Evolutionary conservation across 2,329 filamentous ascomycete species (phyloP).

Genomic region (Lachnellula occidentalis): DNA sequence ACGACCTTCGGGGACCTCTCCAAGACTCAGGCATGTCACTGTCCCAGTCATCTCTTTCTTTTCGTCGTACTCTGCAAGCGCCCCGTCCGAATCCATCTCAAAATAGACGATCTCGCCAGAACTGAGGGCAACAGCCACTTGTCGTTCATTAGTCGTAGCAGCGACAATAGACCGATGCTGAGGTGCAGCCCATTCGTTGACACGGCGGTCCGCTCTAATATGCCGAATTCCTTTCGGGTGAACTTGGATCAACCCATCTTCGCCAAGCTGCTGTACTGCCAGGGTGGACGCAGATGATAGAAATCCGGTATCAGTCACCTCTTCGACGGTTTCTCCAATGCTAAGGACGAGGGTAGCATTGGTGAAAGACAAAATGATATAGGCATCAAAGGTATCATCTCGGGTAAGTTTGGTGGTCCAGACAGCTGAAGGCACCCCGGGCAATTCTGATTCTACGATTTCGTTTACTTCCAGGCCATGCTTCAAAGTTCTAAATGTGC

Average conservation of each 20-base stretch:
- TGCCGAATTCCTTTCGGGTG: conserved; percentile 95
- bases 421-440: conserved; percentile 81
- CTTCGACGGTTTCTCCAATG: conserved; percentile 94
- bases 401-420: conserved; percentile 90
- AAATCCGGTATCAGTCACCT: conserved; percentile 91
- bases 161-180: conserved; percentile 94
- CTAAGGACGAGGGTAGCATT: conserved; percentile 88
- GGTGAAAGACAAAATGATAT: conserved; percentile 90
- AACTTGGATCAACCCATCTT: conserved; percentile 88
- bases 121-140: conserved; percentile 89
- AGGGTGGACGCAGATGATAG: conserved; percentile 82
- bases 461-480: conserved; percentile 91
- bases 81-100: conserved; percentile 90
- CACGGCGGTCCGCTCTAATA: conserved; percentile 67
- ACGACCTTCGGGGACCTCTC: conserved; percentile 85
- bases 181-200: conserved; percentile 91
- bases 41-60: conserved; percentile 93
- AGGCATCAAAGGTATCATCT: conserved; percentile 81
- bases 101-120: conserved; percentile 98
- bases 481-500: conserved; percentile 84
- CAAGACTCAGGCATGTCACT: conserved; percentile 89
- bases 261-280: conserved; percentile 88
- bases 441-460: conserved; percentile 89
- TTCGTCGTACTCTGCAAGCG: conserved; percentile 88
- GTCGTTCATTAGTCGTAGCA: conserved; percentile 85